Percentiles rank a stretch among this genome's conserved stretches.
Evolutionary conservation across 2,329 filamentous ascomycete species (phyloP).

Genomic region (Cladosporium sp.): DNA sequence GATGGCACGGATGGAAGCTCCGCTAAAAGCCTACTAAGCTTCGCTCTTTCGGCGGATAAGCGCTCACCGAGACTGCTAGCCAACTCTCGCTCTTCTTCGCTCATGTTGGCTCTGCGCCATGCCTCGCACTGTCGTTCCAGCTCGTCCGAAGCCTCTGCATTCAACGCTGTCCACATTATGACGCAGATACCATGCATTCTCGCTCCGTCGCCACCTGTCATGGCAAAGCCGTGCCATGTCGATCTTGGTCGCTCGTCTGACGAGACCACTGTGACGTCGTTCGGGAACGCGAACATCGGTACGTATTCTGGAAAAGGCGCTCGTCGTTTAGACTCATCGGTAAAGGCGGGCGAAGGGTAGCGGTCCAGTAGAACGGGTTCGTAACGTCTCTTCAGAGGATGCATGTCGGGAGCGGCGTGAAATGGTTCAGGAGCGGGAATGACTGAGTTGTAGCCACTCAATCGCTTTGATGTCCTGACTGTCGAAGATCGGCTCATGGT

Average conservation of each 20-base stretch:
- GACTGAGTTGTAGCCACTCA: slow-evolving; percentile 98
- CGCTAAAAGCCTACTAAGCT: slow-evolving; percentile 83
- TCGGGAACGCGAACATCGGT: slow-evolving; percentile 98
- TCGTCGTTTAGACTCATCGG: slow-evolving; percentile 76
- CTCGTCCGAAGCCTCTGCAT: slow-evolving; percentile 76
- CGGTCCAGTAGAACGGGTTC: slow-evolving; percentile 94
- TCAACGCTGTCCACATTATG: slow-evolving; percentile 89
- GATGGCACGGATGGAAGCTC: slow-evolving; percentile 78
- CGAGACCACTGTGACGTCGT: slow-evolving; percentile 95
- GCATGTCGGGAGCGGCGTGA: slow-evolving; percentile 87
- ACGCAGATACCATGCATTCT: slow-evolving; percentile 90
- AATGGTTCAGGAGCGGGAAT: slow-evolving; percentile 92
- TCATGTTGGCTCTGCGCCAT: slow-evolving; percentile 69
- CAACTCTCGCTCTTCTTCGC: slow-evolving; percentile 83
- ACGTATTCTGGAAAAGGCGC: slow-evolving; percentile 95
- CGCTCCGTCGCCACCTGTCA: slow-evolving; percentile 90
- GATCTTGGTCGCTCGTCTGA: slow-evolving; percentile 89
- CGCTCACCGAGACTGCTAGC: slow-evolving; percentile 88
- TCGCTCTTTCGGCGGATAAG: slow-evolving; percentile 81
- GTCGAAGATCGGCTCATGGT: slow-evolving; percentile 68
- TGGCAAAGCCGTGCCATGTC: slow-evolving; percentile 99
- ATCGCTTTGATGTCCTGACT: slow-evolving; percentile 76
- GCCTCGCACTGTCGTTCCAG: slow-evolving; percentile 65
- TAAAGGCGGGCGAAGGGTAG: slow-evolving; percentile 81
- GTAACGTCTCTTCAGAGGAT: slow-evolving; percentile 88